Base-by-base conservation (phyloP, 2,329 filamentous ascomycete species). In the Penicillium capsulatum region DNA sequence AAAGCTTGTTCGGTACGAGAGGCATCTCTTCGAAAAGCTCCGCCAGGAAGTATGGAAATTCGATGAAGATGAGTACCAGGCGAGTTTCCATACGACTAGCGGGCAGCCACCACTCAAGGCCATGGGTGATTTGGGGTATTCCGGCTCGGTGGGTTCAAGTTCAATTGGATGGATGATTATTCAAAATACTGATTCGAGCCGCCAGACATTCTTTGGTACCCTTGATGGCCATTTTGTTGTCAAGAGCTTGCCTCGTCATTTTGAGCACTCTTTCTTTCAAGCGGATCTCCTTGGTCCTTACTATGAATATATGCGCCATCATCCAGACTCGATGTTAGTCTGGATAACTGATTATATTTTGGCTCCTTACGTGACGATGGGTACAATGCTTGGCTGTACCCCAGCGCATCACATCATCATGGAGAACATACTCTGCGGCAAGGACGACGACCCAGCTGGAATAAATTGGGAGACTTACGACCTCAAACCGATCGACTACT, bases 381-480 rank as follows among this genome's bases (percentile, higher is more conserved):
- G 83, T 1, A 72, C 75, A 1, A 51, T 80, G 0, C 50, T 86
- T 0, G 74, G 80, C 3, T 64, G 74, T 1, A 77, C 81, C 0
- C 83, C 84, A 0, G 79, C 77, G 1, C 83, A 86, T 49, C 83
- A 87, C 55, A 83, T 88, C 44, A 72, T 88, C 53, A 88, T 88
- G 84, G 84, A 87, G 59, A 88, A 88, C 55, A 70, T 86, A 2
- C 67, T 86, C 16, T 78, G 76, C 45, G 83, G 83, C 2, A 73
- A 79, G 46, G 67, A 70, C 10, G 63, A 68, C 9, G 67, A 69
- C 38, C 55, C 56, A 7, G 58, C 63, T 31, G 56, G 66, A 39
- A 59, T 69, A 31, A 64, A 70, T 13, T 88, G 83, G 83, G 79
- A 87, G 56, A 80, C 77, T 1, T 88, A 81, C 63, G 84, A 88